Evolutionary conservation across 192 early-diverging fungal genomes (phyloP).

Genomic region (Diversispora eburnea): DNA sequence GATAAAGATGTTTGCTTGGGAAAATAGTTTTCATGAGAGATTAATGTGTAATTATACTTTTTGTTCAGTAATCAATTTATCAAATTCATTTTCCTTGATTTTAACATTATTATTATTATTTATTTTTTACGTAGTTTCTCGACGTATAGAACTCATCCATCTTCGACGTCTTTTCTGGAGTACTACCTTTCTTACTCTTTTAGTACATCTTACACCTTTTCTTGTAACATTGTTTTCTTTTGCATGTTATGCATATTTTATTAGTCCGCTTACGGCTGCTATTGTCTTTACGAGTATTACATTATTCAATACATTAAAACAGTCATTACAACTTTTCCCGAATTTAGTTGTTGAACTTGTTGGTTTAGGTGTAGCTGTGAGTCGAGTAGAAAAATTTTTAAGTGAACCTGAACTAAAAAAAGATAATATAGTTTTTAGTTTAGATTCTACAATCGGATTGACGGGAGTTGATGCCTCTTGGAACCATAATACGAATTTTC

Average conservation of each 20-base stretch:
- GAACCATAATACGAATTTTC: conserved; percentile 29
- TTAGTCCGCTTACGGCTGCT: conserved; percentile 56
- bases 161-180: conserved; percentile 38
- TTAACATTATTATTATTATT: conserved; percentile 3
- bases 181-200: conserved; percentile 34
- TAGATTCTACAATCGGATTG: conserved; percentile 42
- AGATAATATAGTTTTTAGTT: not conserved
- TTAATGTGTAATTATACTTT: conserved; percentile 57
- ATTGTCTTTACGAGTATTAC: conserved; percentile 68
- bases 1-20: conserved; percentile 86
- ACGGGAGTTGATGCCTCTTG: conserved; percentile 48
- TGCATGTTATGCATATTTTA: conserved; percentile 54
- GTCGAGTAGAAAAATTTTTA: conserved; percentile 70
- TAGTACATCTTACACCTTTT: conserved; percentile 48
- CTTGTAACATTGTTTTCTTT: conserved; percentile 60
- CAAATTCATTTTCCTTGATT: not conserved
- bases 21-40: conserved; percentile 63
- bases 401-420: conserved; percentile 47
- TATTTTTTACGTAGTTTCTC: conserved; percentile 31
- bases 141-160: conserved; percentile 38
- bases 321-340: conserved; percentile 44
- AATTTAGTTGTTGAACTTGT: conserved; percentile 36
- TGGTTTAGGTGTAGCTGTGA: conserved; percentile 43
- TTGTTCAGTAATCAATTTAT: not conserved
- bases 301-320: conserved; percentile 54